A percentile compares a stretch with the other conserved stretches of the same genome.
These are phyloP conservation scores for Endocalyx cinctus DNA, from an alignment of 2,329 filamentous ascomycete species.

Conservation along the genomic window DNA sequence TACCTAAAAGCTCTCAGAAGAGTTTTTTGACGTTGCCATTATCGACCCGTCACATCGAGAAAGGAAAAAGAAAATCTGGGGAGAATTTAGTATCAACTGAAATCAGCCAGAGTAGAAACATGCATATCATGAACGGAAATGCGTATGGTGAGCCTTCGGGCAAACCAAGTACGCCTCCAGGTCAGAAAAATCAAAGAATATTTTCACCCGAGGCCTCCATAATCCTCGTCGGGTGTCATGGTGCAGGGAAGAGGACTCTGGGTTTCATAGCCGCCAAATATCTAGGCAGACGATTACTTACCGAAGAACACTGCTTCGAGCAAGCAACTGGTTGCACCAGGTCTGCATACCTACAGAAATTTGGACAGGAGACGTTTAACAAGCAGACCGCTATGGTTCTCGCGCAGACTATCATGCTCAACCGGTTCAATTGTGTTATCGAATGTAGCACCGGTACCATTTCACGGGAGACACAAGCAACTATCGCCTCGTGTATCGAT, in stretches of 20 bases:
- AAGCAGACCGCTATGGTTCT: constrained; percentile 58
- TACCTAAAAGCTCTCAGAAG: too few relatives aligned
- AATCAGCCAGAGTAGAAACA: too few relatives aligned
- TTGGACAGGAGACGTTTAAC: constrained; percentile 59
- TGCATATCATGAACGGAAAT: constrained; percentile 16
- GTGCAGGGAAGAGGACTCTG: constrained; percentile 67
- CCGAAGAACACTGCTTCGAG: constrained; percentile 63
- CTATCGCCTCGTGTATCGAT: constrained; percentile 55
- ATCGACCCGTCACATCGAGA: too few relatives aligned
- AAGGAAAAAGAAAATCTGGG: too few relatives aligned
- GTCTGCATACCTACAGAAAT: constrained; percentile 54
- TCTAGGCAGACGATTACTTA: constrained; percentile 61
- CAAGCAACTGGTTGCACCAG: constrained; percentile 58
- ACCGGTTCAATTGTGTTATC: constrained; percentile 61
- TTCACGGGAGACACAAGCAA: constrained; percentile 52
- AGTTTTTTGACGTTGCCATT: too few relatives aligned
- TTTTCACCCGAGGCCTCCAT: constrained; percentile 62
- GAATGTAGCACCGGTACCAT: constrained; percentile 64
- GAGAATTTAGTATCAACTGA: too few relatives aligned
- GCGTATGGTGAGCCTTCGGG: constrained; percentile 11
- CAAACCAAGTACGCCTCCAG: constrained; percentile 6
- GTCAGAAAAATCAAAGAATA: constrained; percentile 30
- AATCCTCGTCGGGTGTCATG: constrained; percentile 65
- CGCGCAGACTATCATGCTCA: constrained; percentile 53
- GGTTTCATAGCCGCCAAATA: constrained; percentile 69